These are phyloP conservation scores for Pleurotus ostreatus DNA, from an alignment of 768 basidiomycete species.

Conservation along the genomic window DNA sequence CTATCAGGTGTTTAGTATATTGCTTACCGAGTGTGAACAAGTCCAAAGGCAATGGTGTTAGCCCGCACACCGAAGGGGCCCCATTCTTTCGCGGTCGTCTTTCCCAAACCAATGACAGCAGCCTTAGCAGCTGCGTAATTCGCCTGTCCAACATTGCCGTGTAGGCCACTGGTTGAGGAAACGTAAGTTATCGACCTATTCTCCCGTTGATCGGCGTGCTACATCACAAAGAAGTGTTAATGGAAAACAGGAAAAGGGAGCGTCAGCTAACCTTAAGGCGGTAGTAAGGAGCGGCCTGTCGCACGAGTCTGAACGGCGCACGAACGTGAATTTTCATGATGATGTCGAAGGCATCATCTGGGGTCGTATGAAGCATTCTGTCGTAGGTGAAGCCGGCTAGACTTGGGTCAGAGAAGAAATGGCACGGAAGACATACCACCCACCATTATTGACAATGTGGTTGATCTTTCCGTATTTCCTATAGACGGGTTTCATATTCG, in stretches of 20 bases:
- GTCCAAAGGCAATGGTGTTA: constrained; percentile 77
- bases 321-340: constrained; percentile 84
- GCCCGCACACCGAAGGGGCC: constrained; percentile 78
- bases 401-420: neutral
- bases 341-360: constrained; percentile 77
- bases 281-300: constrained; percentile 83
- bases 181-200: constrained; percentile 80
- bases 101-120: constrained; percentile 75
- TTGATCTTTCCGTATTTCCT: constrained; percentile 84
- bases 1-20: neutral
- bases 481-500: neutral
- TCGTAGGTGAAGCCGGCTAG: constrained; percentile 76
- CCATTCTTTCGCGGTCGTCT: constrained; percentile 89
- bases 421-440: constrained; percentile 10
- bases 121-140: constrained; percentile 82
- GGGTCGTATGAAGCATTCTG: constrained; percentile 85
- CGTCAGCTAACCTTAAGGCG: constrained; percentile 54
- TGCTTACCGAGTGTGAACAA: constrained; percentile 67
- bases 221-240: neutral
- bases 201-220: constrained; percentile 49
- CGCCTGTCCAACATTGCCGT: constrained; percentile 83
- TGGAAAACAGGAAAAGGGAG: neutral
- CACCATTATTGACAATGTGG: constrained; percentile 81
- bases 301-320: constrained; percentile 81
- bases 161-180: constrained; percentile 77